A percentile compares a stretch with the other conserved stretches of the same genome.
These are phyloP conservation scores for Hansfordia pulvinata DNA, from an alignment of 2,329 filamentous ascomycete species.

Conservation along the genomic window DNA sequence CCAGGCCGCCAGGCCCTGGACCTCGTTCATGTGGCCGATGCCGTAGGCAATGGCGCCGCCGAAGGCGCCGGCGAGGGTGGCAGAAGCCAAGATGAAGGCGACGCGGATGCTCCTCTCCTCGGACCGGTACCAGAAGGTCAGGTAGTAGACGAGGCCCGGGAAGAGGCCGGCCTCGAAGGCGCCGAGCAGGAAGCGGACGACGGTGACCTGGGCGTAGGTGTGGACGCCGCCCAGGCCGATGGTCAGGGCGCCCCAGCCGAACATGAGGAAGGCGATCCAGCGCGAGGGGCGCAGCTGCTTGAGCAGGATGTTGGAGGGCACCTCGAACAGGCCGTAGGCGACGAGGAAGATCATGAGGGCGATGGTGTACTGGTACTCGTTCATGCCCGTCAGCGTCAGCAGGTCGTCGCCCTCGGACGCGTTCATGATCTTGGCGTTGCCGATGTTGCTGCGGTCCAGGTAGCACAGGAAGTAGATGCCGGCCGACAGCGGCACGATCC, in stretches of 20 bases:
- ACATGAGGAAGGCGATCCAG: constrained; percentile 54
- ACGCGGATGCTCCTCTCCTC: constrained; percentile 59
- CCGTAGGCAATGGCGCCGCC: constrained; percentile 61
- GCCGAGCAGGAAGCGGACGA: constrained; percentile 54
- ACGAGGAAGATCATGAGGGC: constrained; percentile 45
- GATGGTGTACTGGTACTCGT: constrained; percentile 17
- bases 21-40: constrained; percentile 57
- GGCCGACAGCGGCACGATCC: constrained; percentile 38
- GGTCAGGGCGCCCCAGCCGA: constrained; percentile 53
- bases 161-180: constrained; percentile 60
- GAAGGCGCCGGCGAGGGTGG: constrained; percentile 59
- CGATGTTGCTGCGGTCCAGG: constrained; percentile 41
- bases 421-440: constrained; percentile 25
- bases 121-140: constrained; percentile 64
- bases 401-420: constrained; percentile 19
- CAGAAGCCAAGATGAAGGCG: constrained; percentile 55
- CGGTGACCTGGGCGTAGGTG: constrained; percentile 49
- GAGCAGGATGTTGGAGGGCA: constrained; percentile 53
- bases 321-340: constrained; percentile 46
- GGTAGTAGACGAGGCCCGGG: constrained; percentile 50
- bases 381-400: constrained; percentile 17
- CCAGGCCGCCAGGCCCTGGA: constrained; percentile 51
- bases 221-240: constrained; percentile 52
- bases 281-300: constrained; percentile 48
- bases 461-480: constrained; percentile 42